These are phyloP conservation scores for Cryptosporidium ubiquitum DNA, from an alignment of 169 alveolate species.

Conservation along the genomic window DNA sequence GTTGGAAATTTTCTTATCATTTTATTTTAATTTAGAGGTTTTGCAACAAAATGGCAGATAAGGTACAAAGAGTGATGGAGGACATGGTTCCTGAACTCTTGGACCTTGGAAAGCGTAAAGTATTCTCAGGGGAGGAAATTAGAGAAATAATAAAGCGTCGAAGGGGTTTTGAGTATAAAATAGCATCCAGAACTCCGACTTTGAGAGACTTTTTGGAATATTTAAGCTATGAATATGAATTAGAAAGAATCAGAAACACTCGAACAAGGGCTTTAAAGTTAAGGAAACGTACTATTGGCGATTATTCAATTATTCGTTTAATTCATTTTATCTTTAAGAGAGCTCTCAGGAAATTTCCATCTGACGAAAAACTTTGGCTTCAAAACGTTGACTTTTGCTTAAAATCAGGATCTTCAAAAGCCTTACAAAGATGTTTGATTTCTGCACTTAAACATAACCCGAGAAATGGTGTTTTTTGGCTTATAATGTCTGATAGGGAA, in stretches of 20 bases:
- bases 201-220: conserved; percentile 54
- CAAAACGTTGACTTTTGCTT: conserved; percentile 67
- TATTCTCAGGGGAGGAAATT: conserved; percentile 72
- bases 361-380: conserved; percentile 64
- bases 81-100: conserved; percentile 77
- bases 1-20: neutral
- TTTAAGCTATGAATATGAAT: conserved; percentile 52
- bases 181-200: conserved; percentile 61
- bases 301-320: conserved; percentile 57
- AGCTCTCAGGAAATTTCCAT: conserved; percentile 57
- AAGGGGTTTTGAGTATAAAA: conserved; percentile 75
- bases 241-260: conserved; percentile 39
- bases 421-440: conserved; percentile 59
- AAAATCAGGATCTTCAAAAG: conserved; percentile 67
- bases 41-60: conserved; percentile 76
- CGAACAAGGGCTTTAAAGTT: conserved; percentile 40
- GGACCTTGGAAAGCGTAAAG: conserved; percentile 74
- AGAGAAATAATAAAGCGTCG: conserved; percentile 63
- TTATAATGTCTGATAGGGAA: conserved; percentile 73
- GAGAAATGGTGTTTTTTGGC: conserved; percentile 42
- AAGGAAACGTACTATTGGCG: conserved; percentile 68
- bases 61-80: conserved; percentile 77
- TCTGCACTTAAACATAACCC: conserved; percentile 57
- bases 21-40: neutral
- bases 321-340: conserved; percentile 63